Evolutionary conservation across 2,329 filamentous ascomycete species (phyloP).

Genomic region (Botrytis elliptica): DNA sequence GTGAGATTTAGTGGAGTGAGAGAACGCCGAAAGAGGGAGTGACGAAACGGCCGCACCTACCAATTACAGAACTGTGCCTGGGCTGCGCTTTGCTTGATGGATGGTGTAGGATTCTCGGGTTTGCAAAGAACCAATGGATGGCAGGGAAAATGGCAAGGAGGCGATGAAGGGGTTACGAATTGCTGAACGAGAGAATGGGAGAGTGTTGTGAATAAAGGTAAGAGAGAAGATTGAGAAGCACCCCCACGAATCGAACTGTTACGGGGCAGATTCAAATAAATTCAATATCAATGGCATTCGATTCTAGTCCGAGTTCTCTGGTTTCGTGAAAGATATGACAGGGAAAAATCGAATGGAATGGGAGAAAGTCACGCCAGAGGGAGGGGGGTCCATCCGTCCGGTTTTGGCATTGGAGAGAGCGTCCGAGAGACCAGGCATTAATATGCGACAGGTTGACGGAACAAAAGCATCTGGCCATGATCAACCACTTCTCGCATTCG

Average conservation of each 20-base stretch:
- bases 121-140: conserved; percentile 1
- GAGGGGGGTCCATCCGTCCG: background rate
- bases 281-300: background rate
- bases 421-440: background rate
- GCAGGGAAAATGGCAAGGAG: background rate
- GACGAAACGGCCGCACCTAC: conserved; percentile 19
- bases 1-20: conserved; percentile 1
- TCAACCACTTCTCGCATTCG: too few relatives aligned
- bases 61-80: conserved; percentile 11
- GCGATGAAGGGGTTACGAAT: background rate
- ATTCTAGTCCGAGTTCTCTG: background rate
- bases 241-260: background rate
- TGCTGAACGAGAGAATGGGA: background rate
- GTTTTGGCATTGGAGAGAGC: background rate
- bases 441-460: too few relatives aligned
- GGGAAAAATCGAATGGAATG: background rate
- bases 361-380: background rate
- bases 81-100: background rate
- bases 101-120: conserved; percentile 1
- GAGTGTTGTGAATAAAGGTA: background rate
- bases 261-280: background rate
- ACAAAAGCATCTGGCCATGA: background rate
- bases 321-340: background rate
- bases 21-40: conserved; percentile 14
- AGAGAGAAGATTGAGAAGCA: background rate